A percentile compares a stretch with the other conserved stretches of the same genome.
Conservation (phyloP, 768 basidiomycete species). For the Leccinum sublutescens region DNA sequence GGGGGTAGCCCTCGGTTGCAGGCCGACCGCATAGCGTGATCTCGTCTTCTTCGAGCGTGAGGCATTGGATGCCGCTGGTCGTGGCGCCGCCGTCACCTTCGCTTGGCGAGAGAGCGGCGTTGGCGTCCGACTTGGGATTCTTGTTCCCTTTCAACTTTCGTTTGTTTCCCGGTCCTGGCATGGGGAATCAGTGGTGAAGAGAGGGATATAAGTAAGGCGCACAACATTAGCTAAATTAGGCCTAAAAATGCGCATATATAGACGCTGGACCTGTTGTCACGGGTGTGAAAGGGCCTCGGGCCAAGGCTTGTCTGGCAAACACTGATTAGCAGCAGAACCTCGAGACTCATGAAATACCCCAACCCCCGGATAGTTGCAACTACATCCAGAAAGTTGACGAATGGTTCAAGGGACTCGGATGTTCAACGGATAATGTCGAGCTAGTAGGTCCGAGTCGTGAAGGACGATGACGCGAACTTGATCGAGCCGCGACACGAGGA, state of each 20-base stretch:
- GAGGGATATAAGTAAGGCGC: neutral
- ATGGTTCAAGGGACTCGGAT: neutral
- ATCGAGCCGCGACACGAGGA: too few relatives aligned
- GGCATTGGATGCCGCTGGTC: conserved; percentile 5
- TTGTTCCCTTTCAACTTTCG: conserved; percentile 1
- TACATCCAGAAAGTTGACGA: neutral
- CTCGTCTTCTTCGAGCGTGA: conserved; percentile 26
- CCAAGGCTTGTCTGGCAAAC: neutral
- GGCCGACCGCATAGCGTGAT: conserved; percentile 21
- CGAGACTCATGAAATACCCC: neutral
- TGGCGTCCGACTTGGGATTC: neutral
- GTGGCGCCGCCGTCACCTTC: neutral
- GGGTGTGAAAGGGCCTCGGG: neutral
- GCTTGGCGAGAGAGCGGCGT: neutral
- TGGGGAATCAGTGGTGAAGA: neutral
- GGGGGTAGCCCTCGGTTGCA: conserved; percentile 22
- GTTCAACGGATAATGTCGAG: too few relatives aligned
- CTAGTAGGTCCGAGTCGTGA: too few relatives aligned
- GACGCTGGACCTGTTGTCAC: neutral
- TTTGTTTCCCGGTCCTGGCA: conserved; percentile 14
- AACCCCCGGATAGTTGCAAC: neutral
- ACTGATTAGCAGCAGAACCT: neutral
- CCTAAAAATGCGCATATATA: neutral
- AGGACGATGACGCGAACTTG: too few relatives aligned
- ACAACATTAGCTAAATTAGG: neutral